A percentile compares a stretch with the other conserved stretches of the same genome.
These are phyloP conservation scores for Dactylellina sp. DNA, from an alignment of 2,329 filamentous ascomycete genomes.

Conservation along the genomic window DNA sequence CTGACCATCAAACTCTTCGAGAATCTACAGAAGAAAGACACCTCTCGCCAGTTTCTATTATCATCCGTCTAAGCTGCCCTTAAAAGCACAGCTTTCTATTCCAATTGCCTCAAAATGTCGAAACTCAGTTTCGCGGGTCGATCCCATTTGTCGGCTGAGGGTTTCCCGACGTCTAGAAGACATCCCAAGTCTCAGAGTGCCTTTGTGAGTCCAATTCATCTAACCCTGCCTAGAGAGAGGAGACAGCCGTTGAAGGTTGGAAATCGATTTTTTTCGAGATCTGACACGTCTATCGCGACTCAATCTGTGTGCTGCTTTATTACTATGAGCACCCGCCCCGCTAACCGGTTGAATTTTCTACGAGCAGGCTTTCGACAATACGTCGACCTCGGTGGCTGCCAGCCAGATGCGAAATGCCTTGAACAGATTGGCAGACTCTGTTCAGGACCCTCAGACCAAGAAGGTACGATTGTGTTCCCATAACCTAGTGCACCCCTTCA, in stretches of 20 bases:
- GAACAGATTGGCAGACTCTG: constrained; percentile 89
- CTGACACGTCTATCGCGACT: constrained; percentile 3
- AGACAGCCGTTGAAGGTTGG: constrained; percentile 19
- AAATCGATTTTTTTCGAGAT: not conserved
- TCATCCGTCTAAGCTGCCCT: not conserved
- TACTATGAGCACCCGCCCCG: not conserved
- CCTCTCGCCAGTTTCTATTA: not conserved
- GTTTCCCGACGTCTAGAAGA: constrained; percentile 66
- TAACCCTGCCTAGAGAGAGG: constrained; percentile 18
- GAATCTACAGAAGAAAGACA: not conserved
- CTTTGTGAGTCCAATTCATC: constrained; percentile 66
- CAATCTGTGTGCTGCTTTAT: not conserved
- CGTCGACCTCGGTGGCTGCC: constrained; percentile 95
- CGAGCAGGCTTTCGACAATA: constrained; percentile 94
- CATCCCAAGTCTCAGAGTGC: constrained; percentile 70
- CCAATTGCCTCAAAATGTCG: constrained; percentile 47
- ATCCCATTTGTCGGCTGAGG: constrained; percentile 57
- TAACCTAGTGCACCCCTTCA: too few species aligned
- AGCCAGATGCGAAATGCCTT: constrained; percentile 99
- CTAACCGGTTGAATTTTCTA: constrained; percentile 14
- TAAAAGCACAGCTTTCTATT: not conserved
- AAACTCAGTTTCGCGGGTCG: constrained; percentile 48
- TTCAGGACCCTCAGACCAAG: constrained; percentile 82
- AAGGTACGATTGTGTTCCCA: constrained; percentile 81
- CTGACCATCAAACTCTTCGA: constrained; percentile 3